phyloP scores from a whole-genome alignment of 192 early-diverging fungal species.

The Entophlyctis luteolus region DNA sequence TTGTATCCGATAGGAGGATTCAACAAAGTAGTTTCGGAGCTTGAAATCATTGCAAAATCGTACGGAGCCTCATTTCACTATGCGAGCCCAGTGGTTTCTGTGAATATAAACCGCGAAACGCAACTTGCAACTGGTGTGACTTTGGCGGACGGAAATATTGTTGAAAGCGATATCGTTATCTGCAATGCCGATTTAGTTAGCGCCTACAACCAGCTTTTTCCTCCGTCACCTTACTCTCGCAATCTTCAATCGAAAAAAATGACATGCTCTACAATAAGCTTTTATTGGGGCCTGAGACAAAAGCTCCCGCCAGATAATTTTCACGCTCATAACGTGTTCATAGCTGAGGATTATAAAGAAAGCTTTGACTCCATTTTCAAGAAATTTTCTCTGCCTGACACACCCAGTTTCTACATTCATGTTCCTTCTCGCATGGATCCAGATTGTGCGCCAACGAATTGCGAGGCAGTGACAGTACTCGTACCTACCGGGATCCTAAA shows the following conservation, averaged over 20 bases:
- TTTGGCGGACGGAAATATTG: conserved; percentile 36
- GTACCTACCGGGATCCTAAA: conserved; percentile 50
- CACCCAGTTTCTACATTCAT: conserved; percentile 56
- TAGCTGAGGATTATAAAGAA: conserved; percentile 46
- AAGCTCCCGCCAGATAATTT: conserved; percentile 36
- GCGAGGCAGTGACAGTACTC: conserved; percentile 48
- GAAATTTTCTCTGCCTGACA: conserved; percentile 38
- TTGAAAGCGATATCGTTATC: conserved; percentile 52
- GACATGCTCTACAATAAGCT: conserved; percentile 51
- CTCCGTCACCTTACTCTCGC: conserved; percentile 26
- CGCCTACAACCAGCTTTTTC: conserved; percentile 49
- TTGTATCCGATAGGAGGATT: conserved; percentile 60
- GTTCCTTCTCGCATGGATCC: conserved; percentile 52
- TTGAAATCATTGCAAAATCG: conserved; percentile 42
- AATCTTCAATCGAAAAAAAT: conserved; percentile 39
- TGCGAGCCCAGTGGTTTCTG: conserved; percentile 37
- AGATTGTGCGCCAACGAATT: conserved; percentile 41
- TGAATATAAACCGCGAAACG: conserved; percentile 30
- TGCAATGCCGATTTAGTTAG: conserved; percentile 55
- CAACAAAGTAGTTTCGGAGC: conserved; percentile 41
- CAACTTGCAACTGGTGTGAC: conserved; percentile 46
- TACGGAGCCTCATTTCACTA: conserved; percentile 43
- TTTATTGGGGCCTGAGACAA: conserved; percentile 50
- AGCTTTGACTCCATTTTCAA: conserved; percentile 56
- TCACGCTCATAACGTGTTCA: conserved; percentile 56